A percentile compares a stretch with the other conserved stretches of the same genome.
Evolutionary conservation across 306 rosid species (phyloP).

Genomic region (Ormosia emarginata): DNA sequence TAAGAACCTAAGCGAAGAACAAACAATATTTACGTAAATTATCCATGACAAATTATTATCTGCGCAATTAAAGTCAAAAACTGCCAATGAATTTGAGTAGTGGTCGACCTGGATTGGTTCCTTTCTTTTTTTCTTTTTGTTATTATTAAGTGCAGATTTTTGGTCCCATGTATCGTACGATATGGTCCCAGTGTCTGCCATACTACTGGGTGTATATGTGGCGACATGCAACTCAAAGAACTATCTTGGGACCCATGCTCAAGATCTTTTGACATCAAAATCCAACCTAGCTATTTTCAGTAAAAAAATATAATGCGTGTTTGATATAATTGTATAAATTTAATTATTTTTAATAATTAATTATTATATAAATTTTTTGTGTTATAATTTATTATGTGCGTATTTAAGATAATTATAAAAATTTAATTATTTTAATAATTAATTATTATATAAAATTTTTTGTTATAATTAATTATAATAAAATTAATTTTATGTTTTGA

Average conservation of each 20-base stretch:
- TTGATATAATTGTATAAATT: no score
- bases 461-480: no score
- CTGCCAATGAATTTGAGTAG: neutral
- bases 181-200: conserved; percentile 36
- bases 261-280: conserved; percentile 32
- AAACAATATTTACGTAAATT: neutral
- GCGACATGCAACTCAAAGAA: conserved; percentile 51
- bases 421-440: no score
- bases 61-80: neutral
- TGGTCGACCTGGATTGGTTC: neutral
- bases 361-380: no score
- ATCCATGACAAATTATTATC: neutral
- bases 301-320: no score
- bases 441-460: no score
- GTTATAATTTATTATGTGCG: no score
- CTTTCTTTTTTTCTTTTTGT: neutral
- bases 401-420: no score
- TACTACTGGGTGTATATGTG: conserved; percentile 33
- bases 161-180: conserved; percentile 37
- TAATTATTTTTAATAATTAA: no score
- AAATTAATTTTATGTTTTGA: no score
- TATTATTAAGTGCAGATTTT: neutral
- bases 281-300: neutral
- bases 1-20: neutral
- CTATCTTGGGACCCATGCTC: conserved; percentile 32